Base-by-base conservation (phyloP, 2,329 filamentous ascomycete genomes). In the Xylariales sp. region DNA sequence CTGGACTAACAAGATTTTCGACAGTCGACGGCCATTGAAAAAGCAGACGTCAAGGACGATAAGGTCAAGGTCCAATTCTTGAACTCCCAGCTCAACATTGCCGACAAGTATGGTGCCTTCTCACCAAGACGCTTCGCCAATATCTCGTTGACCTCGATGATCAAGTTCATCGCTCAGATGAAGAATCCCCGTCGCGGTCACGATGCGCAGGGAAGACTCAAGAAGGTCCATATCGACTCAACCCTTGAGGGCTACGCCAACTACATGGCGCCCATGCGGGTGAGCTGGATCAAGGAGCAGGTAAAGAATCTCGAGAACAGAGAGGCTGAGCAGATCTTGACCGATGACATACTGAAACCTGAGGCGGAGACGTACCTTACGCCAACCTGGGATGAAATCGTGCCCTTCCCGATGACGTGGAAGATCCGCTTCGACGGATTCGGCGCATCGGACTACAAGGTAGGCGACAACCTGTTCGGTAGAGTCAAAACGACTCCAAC, bases 131-230 rank as follows among this genome's bases (percentile, higher is more conserved):
- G 18, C 13, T 31, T 38, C 17, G 33, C 43, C 28, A 38, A 34
- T 8, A 25, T 49, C 5, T 38, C 40, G 4, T 37, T 45, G 13
- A 49, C 43, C 35, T 45, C 45, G 34, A 49, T 47, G 37, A 32
- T 38, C 36, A 38, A 38, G 14, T 40, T 47, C 16, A 33, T 49
- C 30, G 47, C 45, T n/a, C 45, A 42, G 34, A 39, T 49, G 41
- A 45, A 46, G 18, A 38, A 44, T 15, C 39, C 46, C 14, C 47
- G 45, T 24, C 45, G 42, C 31, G 42, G 45, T 27, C 24, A 38
- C 27, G 29, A 23, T 14, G 10, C 36, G 12, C 46, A 49, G 37
- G 46, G 46, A 14, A 36, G 40, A 29, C 37, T 47, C 10, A 49
- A 47, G 30, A 38, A 33, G 14, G 40, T 49, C 23, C 42, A 41